A percentile compares a stretch with the other conserved stretches of the same genome.
phyloP scores from a whole-genome alignment of 1,284 basidiomycete genomes.

The Cystobasidium slooffiae region DNA sequence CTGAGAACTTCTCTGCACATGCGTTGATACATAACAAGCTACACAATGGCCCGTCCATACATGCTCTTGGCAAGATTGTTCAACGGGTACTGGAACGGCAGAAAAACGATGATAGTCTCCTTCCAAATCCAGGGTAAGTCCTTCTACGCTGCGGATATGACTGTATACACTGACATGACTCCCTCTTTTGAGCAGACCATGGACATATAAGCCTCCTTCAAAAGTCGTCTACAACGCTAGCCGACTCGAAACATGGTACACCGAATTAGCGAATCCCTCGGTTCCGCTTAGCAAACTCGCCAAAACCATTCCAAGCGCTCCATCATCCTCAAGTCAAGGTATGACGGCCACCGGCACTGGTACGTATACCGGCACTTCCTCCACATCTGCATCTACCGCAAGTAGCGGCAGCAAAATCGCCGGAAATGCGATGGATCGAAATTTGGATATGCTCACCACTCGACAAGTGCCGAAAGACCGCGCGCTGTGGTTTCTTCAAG shows the following conservation, averaged over 20 bases:
- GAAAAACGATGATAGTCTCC: conserved; percentile 60
- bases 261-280: conserved; percentile 83
- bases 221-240: conserved; percentile 88
- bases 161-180: conserved; percentile 56
- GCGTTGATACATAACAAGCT: conserved; percentile 62
- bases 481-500: conserved; percentile 93
- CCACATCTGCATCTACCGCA: background rate
- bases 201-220: conserved; percentile 58
- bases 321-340: conserved; percentile 65
- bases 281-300: conserved; percentile 85
- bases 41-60: conserved; percentile 52
- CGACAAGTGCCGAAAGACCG: conserved; percentile 81
- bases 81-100: conserved; percentile 80
- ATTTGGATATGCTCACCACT: conserved; percentile 82
- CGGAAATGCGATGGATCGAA: conserved; percentile 64
- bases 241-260: conserved; percentile 85
- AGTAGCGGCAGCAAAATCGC: background rate
- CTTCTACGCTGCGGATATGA: background rate
- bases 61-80: conserved; percentile 71
- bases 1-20: conserved; percentile 64
- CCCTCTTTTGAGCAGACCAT: conserved; percentile 66
- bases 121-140: conserved; percentile 56
- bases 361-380: conserved; percentile 67
- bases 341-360: conserved; percentile 19
- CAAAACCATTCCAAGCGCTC: conserved; percentile 89